These are phyloP conservation scores for Eryngium alpinum DNA, from an alignment of 140 eudicot genomes.

Conservation along the genomic window DNA sequence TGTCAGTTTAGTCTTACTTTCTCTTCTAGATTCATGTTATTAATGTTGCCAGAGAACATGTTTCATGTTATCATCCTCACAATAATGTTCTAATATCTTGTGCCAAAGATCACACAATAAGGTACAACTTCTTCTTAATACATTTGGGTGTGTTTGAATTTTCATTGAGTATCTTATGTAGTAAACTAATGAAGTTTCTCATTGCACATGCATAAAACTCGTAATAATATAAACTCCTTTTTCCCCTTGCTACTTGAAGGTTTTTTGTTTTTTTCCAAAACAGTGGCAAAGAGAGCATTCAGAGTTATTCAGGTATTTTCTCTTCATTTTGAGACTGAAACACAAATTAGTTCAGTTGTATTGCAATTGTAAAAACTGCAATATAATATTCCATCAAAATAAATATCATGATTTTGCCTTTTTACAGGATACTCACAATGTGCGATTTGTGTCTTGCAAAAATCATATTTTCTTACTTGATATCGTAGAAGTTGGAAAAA, in stretches of 20 bases:
- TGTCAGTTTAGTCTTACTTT: neutral
- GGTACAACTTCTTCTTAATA: conserved; percentile 33
- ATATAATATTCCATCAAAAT: neutral
- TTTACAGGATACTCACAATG: conserved; percentile 87
- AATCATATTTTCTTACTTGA: neutral
- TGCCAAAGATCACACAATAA: conserved; percentile 82
- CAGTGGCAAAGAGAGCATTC: conserved; percentile 77
- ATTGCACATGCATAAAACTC: neutral
- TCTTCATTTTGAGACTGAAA: conserved; percentile 4
- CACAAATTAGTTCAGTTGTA: neutral
- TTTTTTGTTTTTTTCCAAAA: conserved; percentile 87
- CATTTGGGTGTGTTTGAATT: neutral
- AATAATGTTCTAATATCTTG: conserved; percentile 72
- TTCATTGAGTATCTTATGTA: neutral
- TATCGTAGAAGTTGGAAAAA: neutral
- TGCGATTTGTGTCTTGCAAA: conserved; percentile 56
- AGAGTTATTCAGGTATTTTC: conserved; percentile 77
- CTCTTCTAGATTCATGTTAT: neutral
- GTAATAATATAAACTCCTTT: neutral
- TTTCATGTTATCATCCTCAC: conserved; percentile 65
- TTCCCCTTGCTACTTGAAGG: conserved; percentile 44
- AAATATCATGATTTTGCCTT: conserved; percentile 5
- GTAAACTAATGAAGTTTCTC: neutral
- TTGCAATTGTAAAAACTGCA: neutral
- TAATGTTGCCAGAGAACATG: neutral